Base-by-base conservation (phyloP, 345 rosid species). In the Eutrema japonicum region DNA sequence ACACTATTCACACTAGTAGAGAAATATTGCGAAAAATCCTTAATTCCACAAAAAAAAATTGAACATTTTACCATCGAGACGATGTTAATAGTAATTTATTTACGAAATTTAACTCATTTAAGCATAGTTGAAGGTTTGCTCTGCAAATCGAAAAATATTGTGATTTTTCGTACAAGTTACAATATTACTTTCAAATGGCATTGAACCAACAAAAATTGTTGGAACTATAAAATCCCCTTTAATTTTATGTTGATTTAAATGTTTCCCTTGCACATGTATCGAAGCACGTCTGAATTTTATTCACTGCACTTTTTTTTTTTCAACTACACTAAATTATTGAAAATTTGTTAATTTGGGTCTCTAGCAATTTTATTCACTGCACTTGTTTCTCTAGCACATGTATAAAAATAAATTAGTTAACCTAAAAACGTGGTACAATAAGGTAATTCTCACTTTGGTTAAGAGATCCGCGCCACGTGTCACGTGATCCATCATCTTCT, bases 401-500 rank as follows among this genome's bases (percentile, higher is more conserved):
- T 18, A 22, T 0, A 9, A 16, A 55, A 32, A 55, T 0, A 1
- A 12, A 32, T 38, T 8, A 38, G n/a, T 41, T 41, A 3, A 11
- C 45, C 4, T 41, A 38, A 38, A 38, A 38, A 38, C 42, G 42
- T 18, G 22, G 22, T 18, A 18, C 22, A 18, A 18, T 18, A 18
- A 18, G 22, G 22, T 18, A 18, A 18, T 18, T 18, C 66, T 70
- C 47, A 38, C 42, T 27, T 10, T 12, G 3, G 4, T 30, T 1
- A 51, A 8, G 3, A 71, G 51, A 49, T 37, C 26, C 3, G 16
- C 5, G 57, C 42, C 71, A 54, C 71, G 71, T 56, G 77, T 47
- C 71, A 54, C 5, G 36, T 37, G 66, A 73, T 65, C 77, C 71
- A 40, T 38, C 51, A 73, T 73, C 72, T 37, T 65, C 71, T 51